These are phyloP conservation scores for Sarocladiaceae sp. DNA, from an alignment of 2,329 filamentous ascomycete genomes.

Conservation along the genomic window DNA sequence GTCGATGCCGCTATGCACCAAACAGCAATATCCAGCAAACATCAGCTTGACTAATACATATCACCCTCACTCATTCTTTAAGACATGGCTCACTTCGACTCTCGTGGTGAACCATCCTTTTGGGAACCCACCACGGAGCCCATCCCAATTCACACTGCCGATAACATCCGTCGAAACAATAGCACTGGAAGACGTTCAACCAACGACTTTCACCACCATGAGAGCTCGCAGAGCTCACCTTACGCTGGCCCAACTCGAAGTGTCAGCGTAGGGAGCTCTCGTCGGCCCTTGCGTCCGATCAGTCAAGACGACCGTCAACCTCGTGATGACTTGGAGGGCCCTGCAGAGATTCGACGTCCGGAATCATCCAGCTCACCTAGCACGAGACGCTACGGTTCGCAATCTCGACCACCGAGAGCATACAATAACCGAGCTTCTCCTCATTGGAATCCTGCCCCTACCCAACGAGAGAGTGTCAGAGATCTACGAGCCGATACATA, in stretches of 20 bases:
- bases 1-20: too few species aligned
- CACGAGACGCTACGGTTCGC: background rate
- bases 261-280: background rate
- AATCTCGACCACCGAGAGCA: background rate
- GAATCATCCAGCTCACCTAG: background rate
- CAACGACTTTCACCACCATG: background rate
- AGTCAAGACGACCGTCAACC: background rate
- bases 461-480: background rate
- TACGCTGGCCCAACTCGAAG: background rate
- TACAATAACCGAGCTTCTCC: background rate
- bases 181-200: background rate
- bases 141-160: background rate
- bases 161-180: background rate
- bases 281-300: background rate
- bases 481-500: slow-evolving; percentile 1
- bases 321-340: background rate
- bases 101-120: background rate
- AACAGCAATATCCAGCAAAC: background rate
- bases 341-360: background rate
- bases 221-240: background rate
- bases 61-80: background rate
- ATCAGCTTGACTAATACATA: background rate
- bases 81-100: background rate
- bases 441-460: background rate
- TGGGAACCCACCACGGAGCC: slow-evolving; percentile 2